Evolutionary conservation across 495 filamentous ascomycete genomes (phyloP).

Genomic region (Articulospora tetracladia): DNA sequence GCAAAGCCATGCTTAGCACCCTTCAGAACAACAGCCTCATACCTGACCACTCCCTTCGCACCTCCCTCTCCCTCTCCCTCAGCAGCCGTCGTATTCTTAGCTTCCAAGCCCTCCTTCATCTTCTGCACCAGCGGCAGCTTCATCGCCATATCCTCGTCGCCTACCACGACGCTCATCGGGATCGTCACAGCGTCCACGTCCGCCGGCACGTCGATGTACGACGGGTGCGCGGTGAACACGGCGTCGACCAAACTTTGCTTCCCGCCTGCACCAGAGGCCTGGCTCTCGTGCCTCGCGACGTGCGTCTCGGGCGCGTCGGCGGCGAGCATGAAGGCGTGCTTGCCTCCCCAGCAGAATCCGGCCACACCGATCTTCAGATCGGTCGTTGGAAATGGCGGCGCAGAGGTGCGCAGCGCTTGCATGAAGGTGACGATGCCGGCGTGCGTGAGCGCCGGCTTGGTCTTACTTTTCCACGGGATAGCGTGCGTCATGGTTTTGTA

Average conservation of each 20-base stretch:
- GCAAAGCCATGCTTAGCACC: constrained; percentile 63
- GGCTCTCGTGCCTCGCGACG: constrained; percentile 9
- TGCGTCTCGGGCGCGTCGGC: constrained; percentile 22
- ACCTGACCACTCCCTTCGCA: constrained; percentile 23
- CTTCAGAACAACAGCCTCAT: constrained; percentile 48
- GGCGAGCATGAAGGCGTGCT: constrained; percentile 40
- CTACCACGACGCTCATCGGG: constrained; percentile 54
- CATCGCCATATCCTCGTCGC: constrained; percentile 46
- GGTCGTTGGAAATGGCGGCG: constrained; percentile 8
- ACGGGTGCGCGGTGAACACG: constrained; percentile 54
- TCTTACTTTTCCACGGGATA: constrained; percentile 33
- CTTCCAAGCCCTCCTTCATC: constrained; percentile 40
- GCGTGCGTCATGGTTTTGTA: constrained; percentile 20
- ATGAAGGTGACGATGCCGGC: constrained; percentile 47
- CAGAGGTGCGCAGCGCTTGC: constrained; percentile 34
- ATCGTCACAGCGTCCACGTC: constrained; percentile 49
- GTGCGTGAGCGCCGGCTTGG: constrained; percentile 30
- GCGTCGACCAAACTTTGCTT: constrained; percentile 41
- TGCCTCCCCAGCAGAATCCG: constrained; percentile 62
- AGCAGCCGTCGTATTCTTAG: constrained; percentile 33
- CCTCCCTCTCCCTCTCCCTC: not conserved
- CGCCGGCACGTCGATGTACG: constrained; percentile 42
- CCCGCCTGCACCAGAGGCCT: constrained; percentile 18
- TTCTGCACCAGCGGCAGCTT: constrained; percentile 32
- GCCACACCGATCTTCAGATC: constrained; percentile 39